phyloP scores from a whole-genome alignment of 345 rosid genomes.

The Sonneratia caseolaris region DNA sequence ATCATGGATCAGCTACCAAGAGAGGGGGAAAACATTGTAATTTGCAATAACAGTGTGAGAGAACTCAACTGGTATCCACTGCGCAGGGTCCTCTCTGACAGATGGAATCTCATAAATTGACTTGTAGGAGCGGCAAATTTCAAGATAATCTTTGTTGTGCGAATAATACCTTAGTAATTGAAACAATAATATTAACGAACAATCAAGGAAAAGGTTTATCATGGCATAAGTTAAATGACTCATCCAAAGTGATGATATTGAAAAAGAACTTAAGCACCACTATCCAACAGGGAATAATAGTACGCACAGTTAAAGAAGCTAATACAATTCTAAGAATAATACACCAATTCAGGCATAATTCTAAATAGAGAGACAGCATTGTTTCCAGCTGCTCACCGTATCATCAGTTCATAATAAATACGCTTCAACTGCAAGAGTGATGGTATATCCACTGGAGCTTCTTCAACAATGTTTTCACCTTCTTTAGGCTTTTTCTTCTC shows the following conservation, averaged over 20 bases:
- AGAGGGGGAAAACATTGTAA: not conserved
- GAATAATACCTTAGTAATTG: constrained; percentile 53
- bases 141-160: constrained; percentile 76
- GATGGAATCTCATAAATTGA: constrained; percentile 87
- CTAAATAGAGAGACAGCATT: not conserved
- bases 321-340: not conserved
- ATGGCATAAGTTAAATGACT: not conserved
- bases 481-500: constrained; percentile 93
- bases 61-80: constrained; percentile 64
- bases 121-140: constrained; percentile 88
- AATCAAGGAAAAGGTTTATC: not conserved
- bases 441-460: constrained; percentile 97
- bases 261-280: not conserved
- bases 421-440: constrained; percentile 68
- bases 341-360: not conserved
- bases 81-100: constrained; percentile 61
- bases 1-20: not conserved
- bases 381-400: constrained; percentile 31
- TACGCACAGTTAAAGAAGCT: not conserved
- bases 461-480: constrained; percentile 76
- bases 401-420: constrained; percentile 83
- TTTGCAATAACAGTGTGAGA: constrained; percentile 1
- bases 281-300: no score
- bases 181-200: constrained; percentile 1
- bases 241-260: not conserved